Percentiles rank a stretch among this genome's conserved stretches.
phyloP scores from a whole-genome alignment of 2,329 filamentous ascomycete genomes.

The Aureobasidium pullulans region DNA sequence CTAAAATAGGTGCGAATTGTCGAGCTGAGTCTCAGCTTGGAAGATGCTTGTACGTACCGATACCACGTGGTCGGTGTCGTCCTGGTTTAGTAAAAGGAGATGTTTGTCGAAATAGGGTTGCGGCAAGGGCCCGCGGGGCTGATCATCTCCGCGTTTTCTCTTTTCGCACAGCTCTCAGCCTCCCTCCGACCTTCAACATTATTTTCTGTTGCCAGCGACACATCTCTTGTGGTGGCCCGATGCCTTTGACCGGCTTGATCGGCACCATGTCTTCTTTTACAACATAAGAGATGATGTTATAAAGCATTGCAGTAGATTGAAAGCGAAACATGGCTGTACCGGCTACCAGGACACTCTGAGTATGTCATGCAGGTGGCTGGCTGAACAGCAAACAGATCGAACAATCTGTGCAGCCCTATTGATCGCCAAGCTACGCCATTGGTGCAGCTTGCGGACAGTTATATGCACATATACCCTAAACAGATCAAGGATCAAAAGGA shows the following conservation, averaged over 20 bases:
- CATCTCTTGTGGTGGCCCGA: not conserved
- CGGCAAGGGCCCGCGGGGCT: not conserved
- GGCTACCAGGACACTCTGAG: conserved; percentile 1
- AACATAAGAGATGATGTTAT: conserved; percentile 1
- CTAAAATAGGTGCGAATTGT: not conserved
- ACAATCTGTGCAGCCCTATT: conserved; percentile 1
- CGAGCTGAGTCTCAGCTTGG: not conserved
- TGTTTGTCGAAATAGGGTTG: conserved; percentile 6
- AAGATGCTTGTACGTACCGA: not conserved
- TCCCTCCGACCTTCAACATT: not conserved
- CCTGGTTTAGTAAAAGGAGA: conserved; percentile 3
- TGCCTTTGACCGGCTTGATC: not conserved
- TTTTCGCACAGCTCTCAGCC: not conserved
- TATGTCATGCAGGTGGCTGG: conserved; percentile 7
- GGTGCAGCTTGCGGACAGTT: not conserved
- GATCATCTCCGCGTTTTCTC: not conserved
- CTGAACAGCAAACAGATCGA: conserved; percentile 10
- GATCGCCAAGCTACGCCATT: not conserved
- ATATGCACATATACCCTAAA: not conserved
- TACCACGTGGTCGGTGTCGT: not conserved
- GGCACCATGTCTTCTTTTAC: not conserved
- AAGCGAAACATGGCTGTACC: not conserved
- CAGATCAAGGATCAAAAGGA: not conserved
- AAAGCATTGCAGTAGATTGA: conserved; percentile 3
- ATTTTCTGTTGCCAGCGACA: not conserved